Evolutionary conservation across 805 yeast species (phyloP), one percentile per base, ranked within the genome.

Genomic region (Wickerhamiella spandovensis): DNA sequence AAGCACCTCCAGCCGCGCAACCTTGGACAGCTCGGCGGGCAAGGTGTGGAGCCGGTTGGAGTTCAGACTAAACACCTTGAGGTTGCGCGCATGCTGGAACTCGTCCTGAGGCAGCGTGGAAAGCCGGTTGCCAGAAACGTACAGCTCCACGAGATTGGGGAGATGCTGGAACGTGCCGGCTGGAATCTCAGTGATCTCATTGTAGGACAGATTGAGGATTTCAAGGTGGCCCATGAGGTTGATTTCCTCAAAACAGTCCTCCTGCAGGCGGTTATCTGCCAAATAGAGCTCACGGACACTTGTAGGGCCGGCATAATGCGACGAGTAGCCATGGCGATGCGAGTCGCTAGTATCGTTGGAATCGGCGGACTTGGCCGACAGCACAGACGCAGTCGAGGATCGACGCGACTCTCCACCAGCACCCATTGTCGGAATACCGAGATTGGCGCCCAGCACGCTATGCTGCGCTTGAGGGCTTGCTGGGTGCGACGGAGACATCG

Each of bases 101-200:
- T 85, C 94, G 57, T 92, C 98, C 22, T 87, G 81, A 0, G 97
- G 95, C 44, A 92, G 68, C 7, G 84, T 76, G 0, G 84, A 73
- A 35, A 92, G 66, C 47, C 79, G 76, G 59, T 90, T 92, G 45
- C 98, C 98, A 0, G 95, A 82, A 28, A 90, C 63, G 61, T 77
- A 86, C 8, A 92, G 69, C 54, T 78, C 85, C 5, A 73, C 73
- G 54, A 92, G 67, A 30, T 70, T 68, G 1, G 72, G 67, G 53
- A 85, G 67, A 43, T 81, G 72, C 28, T 77, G 66, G 12, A 85
- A 62, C 2, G 80, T 77, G n/a, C 95, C 86, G 18, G 71, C 65
- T 0, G 96, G 94, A 24, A 90, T 77, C 57, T 90, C 97, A 35
- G 82, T 67, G 30, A 92, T 65, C 54, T 81, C 89, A 60, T 92